Percentiles rank a stretch among this genome's conserved stretches.
Evolutionary conservation across 1,284 basidiomycete genomes (phyloP).

Genomic region (Austroboletus niveus): DNA sequence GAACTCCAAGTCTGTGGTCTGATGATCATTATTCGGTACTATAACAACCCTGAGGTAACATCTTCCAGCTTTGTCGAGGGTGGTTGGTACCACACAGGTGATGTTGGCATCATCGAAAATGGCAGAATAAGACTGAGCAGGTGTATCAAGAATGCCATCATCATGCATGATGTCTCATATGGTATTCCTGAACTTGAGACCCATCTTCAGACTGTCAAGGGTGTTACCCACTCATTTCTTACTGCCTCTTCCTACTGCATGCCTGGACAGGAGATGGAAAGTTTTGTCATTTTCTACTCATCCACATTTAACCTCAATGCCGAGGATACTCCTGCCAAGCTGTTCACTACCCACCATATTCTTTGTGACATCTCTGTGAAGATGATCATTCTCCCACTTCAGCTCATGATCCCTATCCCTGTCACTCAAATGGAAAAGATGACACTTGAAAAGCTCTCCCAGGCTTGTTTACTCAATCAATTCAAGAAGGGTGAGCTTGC

Average conservation of each 20-base stretch:
- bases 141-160: constrained; percentile 44
- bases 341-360: constrained; percentile 17
- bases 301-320: constrained; percentile 24
- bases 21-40: too few relatives aligned
- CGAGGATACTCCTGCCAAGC: constrained; percentile 18
- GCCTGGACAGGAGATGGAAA: constrained; percentile 32
- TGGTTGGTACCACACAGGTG: constrained; percentile 46
- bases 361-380: constrained; percentile 21
- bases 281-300: constrained; percentile 33
- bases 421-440: constrained; percentile 31
- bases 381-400: constrained; percentile 25
- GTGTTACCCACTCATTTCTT: constrained; percentile 25
- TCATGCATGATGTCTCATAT: constrained; percentile 48
- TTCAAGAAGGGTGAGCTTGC: constrained; percentile 11
- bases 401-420: constrained; percentile 4
- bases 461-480: constrained; percentile 26
- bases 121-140: constrained; percentile 41
- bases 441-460: constrained; percentile 33
- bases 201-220: constrained; percentile 36
- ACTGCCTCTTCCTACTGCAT: constrained; percentile 36
- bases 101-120: constrained; percentile 37
- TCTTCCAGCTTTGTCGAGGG: constrained; percentile 28
- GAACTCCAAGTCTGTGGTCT: too few relatives aligned
- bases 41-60: too few relatives aligned
- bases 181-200: constrained; percentile 41